Conservation (phyloP, 2,329 filamentous ascomycete species). For the Pseudopyricularia cyperi region DNA sequence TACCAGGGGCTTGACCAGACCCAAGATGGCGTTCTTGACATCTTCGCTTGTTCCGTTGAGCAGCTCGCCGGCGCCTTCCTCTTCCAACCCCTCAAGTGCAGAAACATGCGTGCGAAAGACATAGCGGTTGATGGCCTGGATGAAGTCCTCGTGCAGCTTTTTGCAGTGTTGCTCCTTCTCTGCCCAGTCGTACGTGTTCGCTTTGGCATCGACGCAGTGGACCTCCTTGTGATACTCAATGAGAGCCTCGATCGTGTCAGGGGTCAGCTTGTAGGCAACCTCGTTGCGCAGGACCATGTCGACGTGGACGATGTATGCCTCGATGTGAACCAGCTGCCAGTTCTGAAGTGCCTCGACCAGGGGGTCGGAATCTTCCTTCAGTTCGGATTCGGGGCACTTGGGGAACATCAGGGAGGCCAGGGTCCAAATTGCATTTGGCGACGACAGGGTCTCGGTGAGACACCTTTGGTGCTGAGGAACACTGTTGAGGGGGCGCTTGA, state of each 20-base stretch:
- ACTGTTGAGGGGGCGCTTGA: constrained; percentile 95
- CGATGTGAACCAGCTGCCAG: constrained; percentile 84
- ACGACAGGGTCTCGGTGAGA: constrained; percentile 87
- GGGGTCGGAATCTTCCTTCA: constrained; percentile 69
- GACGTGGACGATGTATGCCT: constrained; percentile 97
- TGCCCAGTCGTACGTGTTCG: constrained; percentile 85
- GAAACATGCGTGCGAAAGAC: constrained; percentile 83
- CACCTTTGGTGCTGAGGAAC: constrained; percentile 91
- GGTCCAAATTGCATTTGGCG: constrained; percentile 84
- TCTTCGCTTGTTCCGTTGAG: constrained; percentile 85
- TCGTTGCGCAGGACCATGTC: constrained; percentile 98
- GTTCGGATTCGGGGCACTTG: constrained; percentile 74
- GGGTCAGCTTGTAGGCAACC: constrained; percentile 94
- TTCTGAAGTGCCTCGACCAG: constrained; percentile 81
- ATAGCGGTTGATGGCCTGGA: constrained; percentile 94
- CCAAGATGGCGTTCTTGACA: constrained; percentile 76
- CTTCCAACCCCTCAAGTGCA: constrained; percentile 88
- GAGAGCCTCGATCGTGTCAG: constrained; percentile 83
- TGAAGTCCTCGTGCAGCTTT: constrained; percentile 93
- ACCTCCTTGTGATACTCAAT: constrained; percentile 95
- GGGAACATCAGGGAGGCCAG: constrained; percentile 85
- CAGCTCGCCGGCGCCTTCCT: constrained; percentile 89
- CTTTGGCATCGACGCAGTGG: constrained; percentile 80
- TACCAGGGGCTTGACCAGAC: constrained; percentile 75
- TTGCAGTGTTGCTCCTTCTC: constrained; percentile 95